Conservation (phyloP, 2,329 filamentous ascomycete species). For the Alternaria solani region DNA sequence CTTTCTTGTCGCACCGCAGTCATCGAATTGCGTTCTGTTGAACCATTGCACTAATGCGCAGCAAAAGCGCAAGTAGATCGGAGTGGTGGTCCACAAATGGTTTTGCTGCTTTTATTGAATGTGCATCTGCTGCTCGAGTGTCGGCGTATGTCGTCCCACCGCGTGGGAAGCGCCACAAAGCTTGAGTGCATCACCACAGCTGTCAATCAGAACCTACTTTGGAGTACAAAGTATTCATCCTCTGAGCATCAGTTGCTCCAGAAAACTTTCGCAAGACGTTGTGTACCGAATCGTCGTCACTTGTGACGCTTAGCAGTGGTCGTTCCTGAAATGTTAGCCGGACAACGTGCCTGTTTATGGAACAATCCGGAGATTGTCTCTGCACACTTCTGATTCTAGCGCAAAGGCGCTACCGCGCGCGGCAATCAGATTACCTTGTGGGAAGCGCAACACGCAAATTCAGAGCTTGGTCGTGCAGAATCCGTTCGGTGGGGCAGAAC, state of each 20-base stretch:
- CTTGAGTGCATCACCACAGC: slow-evolving; percentile 38
- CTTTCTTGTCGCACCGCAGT: slow-evolving; percentile 8
- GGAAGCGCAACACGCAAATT: background rate
- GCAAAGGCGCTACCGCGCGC: background rate
- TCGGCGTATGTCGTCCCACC: slow-evolving; percentile 20
- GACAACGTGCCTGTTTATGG: slow-evolving; percentile 13
- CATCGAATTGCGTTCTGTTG: background rate
- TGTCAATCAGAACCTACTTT: slow-evolving; percentile 30
- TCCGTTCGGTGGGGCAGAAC: background rate
- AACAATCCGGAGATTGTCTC: slow-evolving; percentile 5
- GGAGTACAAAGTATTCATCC: background rate
- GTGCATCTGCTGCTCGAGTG: slow-evolving; percentile 12
- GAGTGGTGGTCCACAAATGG: background rate
- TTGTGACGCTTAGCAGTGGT: slow-evolving; percentile 18
- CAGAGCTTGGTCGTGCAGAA: background rate
- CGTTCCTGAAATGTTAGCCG: slow-evolving; percentile 15
- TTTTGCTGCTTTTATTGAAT: slow-evolving; percentile 5
- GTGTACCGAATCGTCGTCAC: slow-evolving; percentile 18
- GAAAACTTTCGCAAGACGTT: background rate
- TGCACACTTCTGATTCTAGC: slow-evolving; percentile 8
- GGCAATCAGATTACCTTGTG: background rate
- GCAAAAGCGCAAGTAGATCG: background rate
- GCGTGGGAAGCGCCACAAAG: slow-evolving; percentile 45
- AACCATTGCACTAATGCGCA: background rate
- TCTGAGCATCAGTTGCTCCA: background rate